Conservation (phyloP, 345 rosid genomes). For the thale cress (Arabidopsis thaliana) region DNA sequence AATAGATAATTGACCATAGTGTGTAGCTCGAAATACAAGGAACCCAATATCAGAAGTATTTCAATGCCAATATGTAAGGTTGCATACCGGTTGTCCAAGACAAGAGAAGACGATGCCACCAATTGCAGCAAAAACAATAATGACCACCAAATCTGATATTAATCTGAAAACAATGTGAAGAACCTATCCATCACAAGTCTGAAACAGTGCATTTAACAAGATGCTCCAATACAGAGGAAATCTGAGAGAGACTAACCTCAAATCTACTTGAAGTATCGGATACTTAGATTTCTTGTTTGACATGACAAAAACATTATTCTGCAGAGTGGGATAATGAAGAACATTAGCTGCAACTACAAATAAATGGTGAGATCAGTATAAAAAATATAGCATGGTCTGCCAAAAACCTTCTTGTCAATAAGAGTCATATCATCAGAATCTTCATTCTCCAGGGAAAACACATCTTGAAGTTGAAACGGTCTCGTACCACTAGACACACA, state of each 20-base stretch:
- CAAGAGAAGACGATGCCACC: conserved; percentile 96
- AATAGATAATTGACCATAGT: not conserved
- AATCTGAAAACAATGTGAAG: conserved; percentile 58
- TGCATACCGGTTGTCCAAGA: conserved; percentile 95
- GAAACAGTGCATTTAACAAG: conserved; percentile 11
- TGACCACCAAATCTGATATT: conserved; percentile 94
- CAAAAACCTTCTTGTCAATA: conserved; percentile 87
- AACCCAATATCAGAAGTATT: conserved; percentile 26
- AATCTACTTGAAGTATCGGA: conserved; percentile 96
- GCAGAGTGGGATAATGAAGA: conserved; percentile 33
- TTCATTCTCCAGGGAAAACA: conserved; percentile 90
- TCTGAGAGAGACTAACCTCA: conserved; percentile 62
- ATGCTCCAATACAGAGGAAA: not conserved
- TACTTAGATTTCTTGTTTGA: conserved; percentile 98
- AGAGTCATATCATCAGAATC: conserved; percentile 90
- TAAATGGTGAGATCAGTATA: not conserved
- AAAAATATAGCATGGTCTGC: not conserved
- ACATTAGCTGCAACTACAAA: conserved; percentile 22
- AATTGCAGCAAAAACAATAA: conserved; percentile 97
- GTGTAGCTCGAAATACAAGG: not conserved
- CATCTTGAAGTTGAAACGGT: conserved; percentile 90
- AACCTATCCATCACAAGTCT: conserved; percentile 34
- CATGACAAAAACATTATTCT: conserved; percentile 98
- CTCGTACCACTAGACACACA: conserved; percentile 63
- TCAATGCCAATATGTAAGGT: conserved; percentile 21